phyloP scores from a whole-genome alignment of 2,329 filamentous ascomycete genomes.

The Xylariaceae sp. region DNA sequence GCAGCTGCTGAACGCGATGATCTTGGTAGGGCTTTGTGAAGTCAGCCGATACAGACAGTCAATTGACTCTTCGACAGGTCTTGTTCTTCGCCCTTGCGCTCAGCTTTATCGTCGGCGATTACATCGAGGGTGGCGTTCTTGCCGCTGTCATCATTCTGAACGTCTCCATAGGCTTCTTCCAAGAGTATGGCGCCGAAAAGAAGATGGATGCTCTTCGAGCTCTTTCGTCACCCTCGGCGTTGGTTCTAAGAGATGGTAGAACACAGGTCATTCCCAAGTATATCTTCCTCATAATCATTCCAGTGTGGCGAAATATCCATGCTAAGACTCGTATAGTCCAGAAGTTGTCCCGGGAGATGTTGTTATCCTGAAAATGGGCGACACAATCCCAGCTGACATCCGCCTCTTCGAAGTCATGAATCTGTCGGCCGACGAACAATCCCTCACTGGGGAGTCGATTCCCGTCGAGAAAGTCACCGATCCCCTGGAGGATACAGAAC shows the following conservation, averaged over 20 bases:
- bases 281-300: conserved; percentile 29
- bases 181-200: conserved; percentile 60
- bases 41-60: background rate
- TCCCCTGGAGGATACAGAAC: conserved; percentile 47
- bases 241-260: conserved; percentile 55
- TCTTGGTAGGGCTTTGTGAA: conserved; percentile 46
- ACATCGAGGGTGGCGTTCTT: conserved; percentile 63
- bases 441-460: conserved; percentile 70
- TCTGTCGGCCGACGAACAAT: conserved; percentile 71
- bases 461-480: conserved; percentile 62
- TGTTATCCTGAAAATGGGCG: conserved; percentile 61
- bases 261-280: conserved; percentile 54
- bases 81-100: conserved; percentile 72
- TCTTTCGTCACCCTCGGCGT: conserved; percentile 59
- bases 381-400: conserved; percentile 69
- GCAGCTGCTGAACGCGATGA: conserved; percentile 74
- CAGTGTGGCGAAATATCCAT: background rate
- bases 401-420: conserved; percentile 71
- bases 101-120: conserved; percentile 61
- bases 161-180: conserved; percentile 61
- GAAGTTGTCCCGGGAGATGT: conserved; percentile 69
- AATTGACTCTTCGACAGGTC: conserved; percentile 55
- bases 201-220: conserved; percentile 60
- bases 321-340: conserved; percentile 38
- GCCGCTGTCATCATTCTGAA: conserved; percentile 64